Percentiles rank a stretch among this genome's conserved stretches.
Evolutionary conservation across 1,284 basidiomycete genomes (phyloP).

Genomic region (Naganishia sp.): DNA sequence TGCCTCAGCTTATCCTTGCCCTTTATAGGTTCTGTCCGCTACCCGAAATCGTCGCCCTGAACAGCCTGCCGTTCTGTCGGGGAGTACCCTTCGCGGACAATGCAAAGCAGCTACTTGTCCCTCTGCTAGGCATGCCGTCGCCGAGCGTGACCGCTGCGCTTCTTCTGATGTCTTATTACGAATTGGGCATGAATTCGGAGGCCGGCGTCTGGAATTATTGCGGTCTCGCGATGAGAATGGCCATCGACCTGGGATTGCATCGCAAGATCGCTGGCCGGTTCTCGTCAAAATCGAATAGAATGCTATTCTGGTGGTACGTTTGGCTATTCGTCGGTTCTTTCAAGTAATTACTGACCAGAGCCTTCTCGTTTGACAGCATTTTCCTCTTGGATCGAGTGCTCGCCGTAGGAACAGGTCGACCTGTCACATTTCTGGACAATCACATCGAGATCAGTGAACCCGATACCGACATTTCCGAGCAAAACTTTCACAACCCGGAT

Average conservation of each 20-base stretch:
- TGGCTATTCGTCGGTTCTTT: neutral
- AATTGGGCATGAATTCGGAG: constrained; percentile 32
- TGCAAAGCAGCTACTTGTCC: constrained; percentile 31
- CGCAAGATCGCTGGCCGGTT: constrained; percentile 24
- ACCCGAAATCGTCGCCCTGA: constrained; percentile 28
- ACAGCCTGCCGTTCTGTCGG: constrained; percentile 28
- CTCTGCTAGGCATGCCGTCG: constrained; percentile 30
- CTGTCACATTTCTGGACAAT: constrained; percentile 26
- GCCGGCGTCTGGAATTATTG: constrained; percentile 29
- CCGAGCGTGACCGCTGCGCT: constrained; percentile 26
- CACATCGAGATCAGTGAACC: constrained; percentile 29
- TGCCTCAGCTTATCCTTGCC: neutral
- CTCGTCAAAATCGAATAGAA: constrained; percentile 17
- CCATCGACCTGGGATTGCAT: constrained; percentile 24
- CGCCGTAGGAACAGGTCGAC: constrained; percentile 25
- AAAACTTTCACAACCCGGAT: constrained; percentile 25
- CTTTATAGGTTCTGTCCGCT: constrained; percentile 26
- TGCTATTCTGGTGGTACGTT: constrained; percentile 29
- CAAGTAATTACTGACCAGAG: neutral
- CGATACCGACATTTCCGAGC: constrained; percentile 18
- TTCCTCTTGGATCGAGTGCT: constrained; percentile 28
- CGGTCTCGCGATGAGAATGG: constrained; percentile 28
- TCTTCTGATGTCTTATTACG: constrained; percentile 29
- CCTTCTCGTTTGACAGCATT: constrained; percentile 1
- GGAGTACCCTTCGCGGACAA: constrained; percentile 32